These are phyloP conservation scores for Phaffia australis DNA, from an alignment of 768 basidiomycete species.

Conservation along the genomic window DNA sequence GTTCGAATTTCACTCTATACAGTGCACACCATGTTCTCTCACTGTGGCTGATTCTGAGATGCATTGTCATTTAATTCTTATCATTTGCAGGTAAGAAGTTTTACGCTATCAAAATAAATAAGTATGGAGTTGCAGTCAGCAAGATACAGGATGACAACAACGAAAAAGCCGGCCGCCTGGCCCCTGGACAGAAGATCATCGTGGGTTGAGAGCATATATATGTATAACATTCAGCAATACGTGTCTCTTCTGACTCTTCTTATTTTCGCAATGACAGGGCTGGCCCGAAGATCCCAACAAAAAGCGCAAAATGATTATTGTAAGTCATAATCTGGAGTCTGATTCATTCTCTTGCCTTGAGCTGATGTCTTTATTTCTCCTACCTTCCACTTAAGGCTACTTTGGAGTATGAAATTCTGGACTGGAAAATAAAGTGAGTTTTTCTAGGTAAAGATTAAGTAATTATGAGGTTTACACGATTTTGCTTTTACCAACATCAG, in stretches of 20 bases:
- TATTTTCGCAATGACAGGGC: too few relatives aligned
- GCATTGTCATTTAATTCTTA: not conserved
- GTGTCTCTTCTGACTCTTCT: not conserved
- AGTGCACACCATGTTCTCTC: not conserved
- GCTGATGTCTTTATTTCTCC: not conserved
- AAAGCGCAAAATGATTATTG: constrained; percentile 77
- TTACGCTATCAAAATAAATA: constrained; percentile 91
- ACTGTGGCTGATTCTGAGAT: not conserved
- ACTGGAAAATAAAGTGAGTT: constrained; percentile 73
- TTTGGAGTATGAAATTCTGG: constrained; percentile 88
- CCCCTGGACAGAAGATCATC: constrained; percentile 50
- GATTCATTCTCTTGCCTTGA: not conserved
- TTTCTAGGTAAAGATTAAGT: constrained; percentile 47
- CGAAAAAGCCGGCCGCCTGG: constrained; percentile 23
- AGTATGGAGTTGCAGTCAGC: constrained; percentile 32
- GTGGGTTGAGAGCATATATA: constrained; percentile 65
- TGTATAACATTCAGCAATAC: not conserved
- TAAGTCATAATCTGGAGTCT: not conserved
- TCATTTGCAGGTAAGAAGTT: constrained; percentile 60
- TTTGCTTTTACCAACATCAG: too few relatives aligned
- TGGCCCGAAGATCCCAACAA: constrained; percentile 56
- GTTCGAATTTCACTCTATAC: not conserved
- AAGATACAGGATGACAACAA: constrained; percentile 14
- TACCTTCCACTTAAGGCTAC: constrained; percentile 44
- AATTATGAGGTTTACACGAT: too few relatives aligned